Conservation (phyloP, 2,329 filamentous ascomycete genomes). For the Aspergillus calidoustus region DNA sequence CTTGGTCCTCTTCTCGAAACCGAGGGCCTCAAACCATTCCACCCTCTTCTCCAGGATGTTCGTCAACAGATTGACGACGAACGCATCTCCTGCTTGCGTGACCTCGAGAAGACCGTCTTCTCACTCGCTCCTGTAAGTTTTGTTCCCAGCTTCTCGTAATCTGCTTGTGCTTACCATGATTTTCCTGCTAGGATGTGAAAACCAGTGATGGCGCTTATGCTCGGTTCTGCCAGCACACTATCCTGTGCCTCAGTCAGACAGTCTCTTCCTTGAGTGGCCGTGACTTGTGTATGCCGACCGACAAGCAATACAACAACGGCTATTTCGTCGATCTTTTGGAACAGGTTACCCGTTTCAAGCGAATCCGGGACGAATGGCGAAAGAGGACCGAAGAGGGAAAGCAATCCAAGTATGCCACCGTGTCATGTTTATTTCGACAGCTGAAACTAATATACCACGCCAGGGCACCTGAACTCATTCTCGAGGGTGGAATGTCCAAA, state of each 20-base stretch:
- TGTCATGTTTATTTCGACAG: constrained; percentile 35
- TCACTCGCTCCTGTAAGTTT: constrained; percentile 92
- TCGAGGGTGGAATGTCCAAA: constrained; percentile 79
- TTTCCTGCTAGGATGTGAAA: constrained; percentile 48
- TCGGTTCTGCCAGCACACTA: constrained; percentile 86
- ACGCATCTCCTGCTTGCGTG: constrained; percentile 86
- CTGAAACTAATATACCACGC: constrained; percentile 48
- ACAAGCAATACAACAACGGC: constrained; percentile 90
- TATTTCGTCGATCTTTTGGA: constrained; percentile 97
- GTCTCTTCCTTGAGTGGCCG: constrained; percentile 83
- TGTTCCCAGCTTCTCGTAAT: constrained; percentile 61
- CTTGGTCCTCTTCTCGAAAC: constrained; percentile 78
- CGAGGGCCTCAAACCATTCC: constrained; percentile 75
- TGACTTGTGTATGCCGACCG: constrained; percentile 81
- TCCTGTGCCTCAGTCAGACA: constrained; percentile 87
- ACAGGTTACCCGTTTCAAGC: constrained; percentile 88
- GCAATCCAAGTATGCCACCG: constrained; percentile 35
- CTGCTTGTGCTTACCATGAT: constrained; percentile 69
- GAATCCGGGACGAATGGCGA: constrained; percentile 78
- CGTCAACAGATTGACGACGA: constrained; percentile 79
- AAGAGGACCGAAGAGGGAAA: constrained; percentile 57
- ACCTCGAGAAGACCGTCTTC: constrained; percentile 91
- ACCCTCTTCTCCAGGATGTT: constrained; percentile 76
- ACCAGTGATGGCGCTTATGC: constrained; percentile 72
- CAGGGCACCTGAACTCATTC: constrained; percentile 70